phyloP scores from a whole-genome alignment of 2,329 filamentous ascomycete species.

The Calcarisporium arbuscula region DNA sequence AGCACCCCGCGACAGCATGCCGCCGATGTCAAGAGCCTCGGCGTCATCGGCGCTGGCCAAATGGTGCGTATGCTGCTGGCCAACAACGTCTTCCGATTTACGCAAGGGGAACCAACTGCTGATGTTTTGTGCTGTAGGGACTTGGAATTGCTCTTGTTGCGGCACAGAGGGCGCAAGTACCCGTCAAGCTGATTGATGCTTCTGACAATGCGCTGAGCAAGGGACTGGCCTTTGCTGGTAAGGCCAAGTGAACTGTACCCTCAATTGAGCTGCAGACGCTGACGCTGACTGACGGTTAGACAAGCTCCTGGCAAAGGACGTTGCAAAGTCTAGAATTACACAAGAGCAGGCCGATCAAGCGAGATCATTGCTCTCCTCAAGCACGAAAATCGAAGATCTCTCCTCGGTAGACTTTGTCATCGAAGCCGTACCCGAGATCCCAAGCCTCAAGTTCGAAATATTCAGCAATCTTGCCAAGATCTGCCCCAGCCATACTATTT shows the following conservation, averaged over 20 bases:
- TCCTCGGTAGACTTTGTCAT: conserved; percentile 92
- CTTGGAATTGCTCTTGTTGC: conserved; percentile 94
- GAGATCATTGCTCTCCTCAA: conserved; percentile 61
- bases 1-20: conserved; percentile 53
- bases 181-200: conserved; percentile 79
- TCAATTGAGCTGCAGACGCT: conserved; percentile 4
- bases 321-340: conserved; percentile 78
- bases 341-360: conserved; percentile 72
- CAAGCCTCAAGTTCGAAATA: conserved; percentile 78
- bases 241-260: conserved; percentile 14
- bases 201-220: conserved; percentile 83
- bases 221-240: conserved; percentile 82
- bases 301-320: conserved; percentile 88
- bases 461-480: conserved; percentile 78
- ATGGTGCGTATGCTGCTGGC: conserved; percentile 58
- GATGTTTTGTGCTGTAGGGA: conserved; percentile 49
- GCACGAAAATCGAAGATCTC: conserved; percentile 70
- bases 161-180: conserved; percentile 73
- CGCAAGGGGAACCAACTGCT: conserved; percentile 14
- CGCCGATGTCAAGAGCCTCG: conserved; percentile 76
- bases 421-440: conserved; percentile 92
- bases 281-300: conserved; percentile 49
- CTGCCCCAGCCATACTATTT: conserved; percentile 76
- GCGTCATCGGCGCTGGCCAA: conserved; percentile 90
- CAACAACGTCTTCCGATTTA: conserved; percentile 8